Conservation (phyloP, 345 rosid species). For the Hevea brasiliensis region DNA sequence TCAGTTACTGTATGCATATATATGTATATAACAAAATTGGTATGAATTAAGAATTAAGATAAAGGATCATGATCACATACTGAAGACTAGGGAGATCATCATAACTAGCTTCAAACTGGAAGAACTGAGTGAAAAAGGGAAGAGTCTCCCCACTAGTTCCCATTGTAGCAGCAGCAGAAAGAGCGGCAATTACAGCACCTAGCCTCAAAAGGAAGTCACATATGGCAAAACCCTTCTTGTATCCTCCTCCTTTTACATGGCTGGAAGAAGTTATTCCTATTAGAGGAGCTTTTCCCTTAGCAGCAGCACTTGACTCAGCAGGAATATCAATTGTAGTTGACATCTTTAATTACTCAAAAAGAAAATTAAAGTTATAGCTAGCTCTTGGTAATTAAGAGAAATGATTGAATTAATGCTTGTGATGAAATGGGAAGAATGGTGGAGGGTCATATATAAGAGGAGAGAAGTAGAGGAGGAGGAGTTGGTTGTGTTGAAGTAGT, state of each 20-base stretch:
- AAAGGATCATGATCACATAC: conserved; percentile 35
- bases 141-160: conserved; percentile 66
- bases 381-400: not conserved
- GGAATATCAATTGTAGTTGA: conserved; percentile 13
- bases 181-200: conserved; percentile 45
- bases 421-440: not conserved
- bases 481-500: not conserved
- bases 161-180: conserved; percentile 63
- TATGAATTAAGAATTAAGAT: no score
- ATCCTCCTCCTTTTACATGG: conserved; percentile 27
- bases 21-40: no score
- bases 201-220: conserved; percentile 72
- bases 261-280: not conserved
- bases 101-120: conserved; percentile 79
- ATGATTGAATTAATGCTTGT: not conserved
- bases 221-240: conserved; percentile 61
- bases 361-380: not conserved
- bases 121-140: conserved; percentile 90
- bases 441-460: not conserved
- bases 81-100: conserved; percentile 67
- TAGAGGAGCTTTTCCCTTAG: conserved; percentile 26
- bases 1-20: not conserved
- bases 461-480: conserved; percentile 4
- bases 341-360: not conserved
- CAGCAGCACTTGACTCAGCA: conserved; percentile 21